Conservation (phyloP, 345 rosid species). For the Gossypium mustelinum region DNA sequence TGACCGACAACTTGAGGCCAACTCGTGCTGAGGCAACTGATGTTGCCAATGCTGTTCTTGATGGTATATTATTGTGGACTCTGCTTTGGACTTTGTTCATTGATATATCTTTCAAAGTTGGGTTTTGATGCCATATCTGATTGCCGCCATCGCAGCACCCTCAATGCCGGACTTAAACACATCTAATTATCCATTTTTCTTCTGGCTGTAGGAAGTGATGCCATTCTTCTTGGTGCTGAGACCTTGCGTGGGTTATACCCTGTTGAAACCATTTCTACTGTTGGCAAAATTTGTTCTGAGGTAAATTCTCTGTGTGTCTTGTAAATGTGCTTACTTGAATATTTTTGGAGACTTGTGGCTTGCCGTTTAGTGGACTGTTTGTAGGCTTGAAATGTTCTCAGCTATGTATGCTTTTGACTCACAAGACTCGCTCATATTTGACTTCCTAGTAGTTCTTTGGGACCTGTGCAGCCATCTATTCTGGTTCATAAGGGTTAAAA, state of each 20-base stretch:
- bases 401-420: neutral
- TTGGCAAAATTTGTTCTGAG: slow-evolving; percentile 93
- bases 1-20: slow-evolving; percentile 94
- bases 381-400: neutral
- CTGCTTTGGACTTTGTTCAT: neutral
- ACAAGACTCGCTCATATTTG: neutral
- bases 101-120: neutral
- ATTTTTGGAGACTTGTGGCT: neutral
- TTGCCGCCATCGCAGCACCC: neutral
- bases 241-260: slow-evolving; percentile 94
- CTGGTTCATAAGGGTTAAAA: neutral
- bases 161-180: neutral
- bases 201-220: slow-evolving; percentile 72
- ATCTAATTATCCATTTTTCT: neutral
- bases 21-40: slow-evolving; percentile 99
- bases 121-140: neutral
- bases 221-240: slow-evolving; percentile 99
- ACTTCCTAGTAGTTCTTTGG: neutral
- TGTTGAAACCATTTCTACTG: slow-evolving; percentile 80
- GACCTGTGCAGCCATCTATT: neutral
- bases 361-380: too few relatives aligned
- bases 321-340: neutral
- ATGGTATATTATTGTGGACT: slow-evolving; percentile 42
- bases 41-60: slow-evolving; percentile 98
- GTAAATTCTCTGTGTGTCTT: slow-evolving; percentile 27